Evolutionary conservation across 2,329 filamentous ascomycete genomes (phyloP).

Genomic region (Exophiala spinifera): DNA sequence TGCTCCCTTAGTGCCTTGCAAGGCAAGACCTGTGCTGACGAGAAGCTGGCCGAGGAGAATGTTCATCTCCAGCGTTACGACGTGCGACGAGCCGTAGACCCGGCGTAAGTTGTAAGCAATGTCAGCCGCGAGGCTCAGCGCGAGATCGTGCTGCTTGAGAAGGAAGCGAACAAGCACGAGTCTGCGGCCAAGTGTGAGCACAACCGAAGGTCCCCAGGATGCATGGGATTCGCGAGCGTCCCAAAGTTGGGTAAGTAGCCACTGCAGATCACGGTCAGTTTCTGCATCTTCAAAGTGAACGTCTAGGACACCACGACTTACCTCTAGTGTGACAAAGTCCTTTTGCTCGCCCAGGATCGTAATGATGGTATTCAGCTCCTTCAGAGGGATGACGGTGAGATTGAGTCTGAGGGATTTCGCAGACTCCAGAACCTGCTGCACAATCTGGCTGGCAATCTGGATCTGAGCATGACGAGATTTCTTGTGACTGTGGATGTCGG

Average conservation of each 20-base stretch:
- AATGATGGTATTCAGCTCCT: slow-evolving; percentile 38
- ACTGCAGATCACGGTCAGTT: slow-evolving; percentile 24
- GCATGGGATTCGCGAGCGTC: slow-evolving; percentile 46
- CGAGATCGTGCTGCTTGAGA: not conserved
- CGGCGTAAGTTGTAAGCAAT: slow-evolving; percentile 56
- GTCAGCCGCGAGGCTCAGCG: slow-evolving; percentile 48
- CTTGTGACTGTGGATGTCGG: not conserved
- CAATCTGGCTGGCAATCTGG: slow-evolving; percentile 8
- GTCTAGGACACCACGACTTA: too few relatives aligned
- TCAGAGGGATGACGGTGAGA: slow-evolving; percentile 37
- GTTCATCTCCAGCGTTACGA: slow-evolving; percentile 49
- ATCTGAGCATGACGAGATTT: slow-evolving; percentile 2
- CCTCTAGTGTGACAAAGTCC: slow-evolving; percentile 29
- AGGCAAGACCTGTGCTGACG: slow-evolving; percentile 38
- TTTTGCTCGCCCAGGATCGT: slow-evolving; percentile 39
- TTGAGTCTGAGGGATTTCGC: slow-evolving; percentile 40
- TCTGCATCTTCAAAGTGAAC: slow-evolving; percentile 27
- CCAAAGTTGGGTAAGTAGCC: slow-evolving; percentile 46
- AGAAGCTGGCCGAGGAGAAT: slow-evolving; percentile 51
- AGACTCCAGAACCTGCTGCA: slow-evolving; percentile 1
- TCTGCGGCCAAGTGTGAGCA: slow-evolving; percentile 52
- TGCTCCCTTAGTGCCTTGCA: slow-evolving; percentile 8
- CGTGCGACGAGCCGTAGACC: slow-evolving; percentile 46
- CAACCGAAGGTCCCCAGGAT: slow-evolving; percentile 44
- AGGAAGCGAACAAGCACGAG: slow-evolving; percentile 54